Percentiles rank a stretch among this genome's conserved stretches.
These are phyloP conservation scores for Fusarium floridanum DNA, from an alignment of 2,329 filamentous ascomycete species.

Conservation along the genomic window DNA sequence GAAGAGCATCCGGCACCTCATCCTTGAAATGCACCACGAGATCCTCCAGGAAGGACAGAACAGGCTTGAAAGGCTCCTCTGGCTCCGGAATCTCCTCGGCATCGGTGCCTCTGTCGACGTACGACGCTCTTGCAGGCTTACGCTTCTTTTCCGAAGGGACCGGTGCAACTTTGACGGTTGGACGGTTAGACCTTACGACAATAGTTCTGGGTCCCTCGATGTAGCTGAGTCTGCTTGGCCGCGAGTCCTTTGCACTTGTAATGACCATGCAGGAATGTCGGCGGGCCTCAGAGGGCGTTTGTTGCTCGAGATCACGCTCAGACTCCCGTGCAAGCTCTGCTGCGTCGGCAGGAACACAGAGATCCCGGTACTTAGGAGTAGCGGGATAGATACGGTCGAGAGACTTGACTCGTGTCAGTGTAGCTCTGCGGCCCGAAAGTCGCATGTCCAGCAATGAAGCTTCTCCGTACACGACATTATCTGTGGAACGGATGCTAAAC, in stretches of 20 bases:
- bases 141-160: conserved; percentile 47
- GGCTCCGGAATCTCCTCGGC: conserved; percentile 43
- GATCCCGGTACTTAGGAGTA: conserved; percentile 50
- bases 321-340: conserved; percentile 38
- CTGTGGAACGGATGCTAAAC: conserved; percentile 51
- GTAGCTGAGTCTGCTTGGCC: conserved; percentile 41
- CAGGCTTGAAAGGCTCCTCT: conserved; percentile 53
- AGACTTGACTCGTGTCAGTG: conserved; percentile 52
- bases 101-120: conserved; percentile 58
- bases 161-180: conserved; percentile 47
- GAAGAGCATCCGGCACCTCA: conserved; percentile 55
- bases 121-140: conserved; percentile 45
- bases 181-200: conserved; percentile 47
- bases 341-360: conserved; percentile 43
- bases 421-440: conserved; percentile 40
- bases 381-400: conserved; percentile 52
- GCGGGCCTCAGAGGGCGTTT: conserved; percentile 23
- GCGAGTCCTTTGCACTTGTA: conserved; percentile 37
- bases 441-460: conserved; percentile 56
- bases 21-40: conserved; percentile 67
- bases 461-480: conserved; percentile 56
- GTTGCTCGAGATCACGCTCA: conserved; percentile 17
- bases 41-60: conserved; percentile 68
- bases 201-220: conserved; percentile 49
- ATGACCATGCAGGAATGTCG: conserved; percentile 47